These are phyloP conservation scores for Xerocomus minutiporus DNA, from an alignment of 1,284 basidiomycete genomes.

Conservation along the genomic window DNA sequence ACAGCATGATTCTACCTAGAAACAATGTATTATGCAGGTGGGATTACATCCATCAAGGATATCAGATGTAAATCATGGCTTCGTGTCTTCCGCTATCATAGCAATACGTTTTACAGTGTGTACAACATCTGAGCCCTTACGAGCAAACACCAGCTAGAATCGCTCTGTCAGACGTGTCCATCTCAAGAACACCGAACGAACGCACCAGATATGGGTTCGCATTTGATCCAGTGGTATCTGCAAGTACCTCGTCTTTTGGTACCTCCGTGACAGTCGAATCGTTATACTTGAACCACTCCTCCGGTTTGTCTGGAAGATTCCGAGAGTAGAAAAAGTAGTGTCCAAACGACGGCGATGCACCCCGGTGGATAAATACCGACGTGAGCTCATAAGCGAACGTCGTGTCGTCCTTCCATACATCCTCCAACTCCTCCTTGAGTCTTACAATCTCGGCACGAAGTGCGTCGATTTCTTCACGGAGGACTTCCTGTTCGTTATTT, in stretches of 20 bases:
- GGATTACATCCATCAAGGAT: constrained; percentile 23
- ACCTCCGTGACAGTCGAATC: constrained; percentile 78
- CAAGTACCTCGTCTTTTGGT: constrained; percentile 71
- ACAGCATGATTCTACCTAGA: constrained; percentile 9
- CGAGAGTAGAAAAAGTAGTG: constrained; percentile 90
- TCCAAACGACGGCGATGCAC: constrained; percentile 76
- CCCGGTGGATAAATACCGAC: constrained; percentile 95
- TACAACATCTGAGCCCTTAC: constrained; percentile 68
- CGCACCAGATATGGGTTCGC: constrained; percentile 80
- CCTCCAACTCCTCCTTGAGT: constrained; percentile 71
- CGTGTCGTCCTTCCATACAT: constrained; percentile 69
- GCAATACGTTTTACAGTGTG: constrained; percentile 64
- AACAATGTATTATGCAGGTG: constrained; percentile 10
- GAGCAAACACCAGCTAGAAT: constrained; percentile 71
- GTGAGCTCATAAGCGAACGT: constrained; percentile 85
- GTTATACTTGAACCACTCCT: constrained; percentile 95
- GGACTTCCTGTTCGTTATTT: constrained; percentile 46
- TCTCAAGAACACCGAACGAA: constrained; percentile 10
- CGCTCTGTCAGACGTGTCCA: constrained; percentile 4
- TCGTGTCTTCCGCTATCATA: constrained; percentile 16
- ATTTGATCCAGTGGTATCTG: constrained; percentile 74
- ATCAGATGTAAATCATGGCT: constrained; percentile 25
- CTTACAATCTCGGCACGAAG: constrained; percentile 51
- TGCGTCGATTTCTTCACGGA: constrained; percentile 59
- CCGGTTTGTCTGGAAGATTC: constrained; percentile 67